A percentile compares a stretch with the other conserved stretches of the same genome.
Conservation (phyloP, 495 filamentous ascomycete genomes). For the Aspergillus incahuasiensis region DNA sequence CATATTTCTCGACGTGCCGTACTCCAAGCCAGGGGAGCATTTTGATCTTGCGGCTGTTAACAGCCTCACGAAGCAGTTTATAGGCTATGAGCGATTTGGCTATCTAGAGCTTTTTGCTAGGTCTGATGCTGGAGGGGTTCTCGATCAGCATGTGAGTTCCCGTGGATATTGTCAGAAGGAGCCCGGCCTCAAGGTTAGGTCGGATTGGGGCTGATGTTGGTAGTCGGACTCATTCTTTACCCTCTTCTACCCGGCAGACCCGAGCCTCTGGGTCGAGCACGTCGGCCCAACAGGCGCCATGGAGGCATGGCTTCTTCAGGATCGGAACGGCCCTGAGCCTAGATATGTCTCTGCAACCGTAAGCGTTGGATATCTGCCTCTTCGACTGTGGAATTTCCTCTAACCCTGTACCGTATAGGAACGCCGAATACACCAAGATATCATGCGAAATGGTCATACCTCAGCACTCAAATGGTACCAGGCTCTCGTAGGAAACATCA, state of each 20-base stretch:
- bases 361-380: too few relatives aligned
- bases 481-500: slow-evolving; percentile 25
- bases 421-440: slow-evolving; percentile 19
- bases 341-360: slow-evolving; percentile 19
- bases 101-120: slow-evolving; percentile 26
- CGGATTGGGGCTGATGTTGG: too few relatives aligned
- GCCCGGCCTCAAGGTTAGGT: too few relatives aligned
- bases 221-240: slow-evolving; percentile 24
- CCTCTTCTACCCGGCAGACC: slow-evolving; percentile 24
- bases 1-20: slow-evolving; percentile 25
- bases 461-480: slow-evolving; percentile 30
- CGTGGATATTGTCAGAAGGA: too few relatives aligned
- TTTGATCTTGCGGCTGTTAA: slow-evolving; percentile 26
- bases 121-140: slow-evolving; percentile 16
- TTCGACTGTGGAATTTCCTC: too few relatives aligned
- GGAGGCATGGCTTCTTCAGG: slow-evolving; percentile 20
- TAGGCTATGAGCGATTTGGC: slow-evolving; percentile 27
- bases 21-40: slow-evolving; percentile 16
- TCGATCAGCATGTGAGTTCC: slow-evolving; percentile 26
- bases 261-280: slow-evolving; percentile 17
- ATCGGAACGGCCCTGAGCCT: slow-evolving; percentile 15
- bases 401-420: too few relatives aligned
- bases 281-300: slow-evolving; percentile 20
- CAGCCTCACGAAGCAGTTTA: slow-evolving; percentile 14
- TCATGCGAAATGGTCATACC: slow-evolving; percentile 22